A percentile compares a stretch with the other conserved stretches of the same genome.
Conservation (phyloP, 23 red algal genomes). For the Pyropia haitanensis region DNA sequence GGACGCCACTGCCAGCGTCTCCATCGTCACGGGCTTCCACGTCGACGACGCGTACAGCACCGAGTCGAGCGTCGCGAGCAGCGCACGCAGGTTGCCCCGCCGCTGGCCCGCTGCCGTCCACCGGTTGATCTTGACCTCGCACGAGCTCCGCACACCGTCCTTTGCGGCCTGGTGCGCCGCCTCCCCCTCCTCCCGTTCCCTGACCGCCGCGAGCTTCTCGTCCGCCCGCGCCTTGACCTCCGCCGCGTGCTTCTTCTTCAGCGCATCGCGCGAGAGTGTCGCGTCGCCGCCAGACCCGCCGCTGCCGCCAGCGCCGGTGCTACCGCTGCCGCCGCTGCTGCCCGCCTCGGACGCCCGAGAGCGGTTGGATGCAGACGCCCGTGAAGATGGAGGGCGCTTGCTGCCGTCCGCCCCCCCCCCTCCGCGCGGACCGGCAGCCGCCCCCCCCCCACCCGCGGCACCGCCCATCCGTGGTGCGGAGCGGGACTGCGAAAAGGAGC, state of each 20-base stretch:
- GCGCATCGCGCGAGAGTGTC: slow-evolving; percentile 32
- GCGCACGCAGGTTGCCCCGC: slow-evolving; percentile 65
- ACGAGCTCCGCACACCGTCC: slow-evolving; percentile 30
- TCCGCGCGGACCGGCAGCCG: no score
- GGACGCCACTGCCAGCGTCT: slow-evolving; percentile 45
- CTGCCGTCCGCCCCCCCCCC: neutral
- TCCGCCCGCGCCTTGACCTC: slow-evolving; percentile 63
- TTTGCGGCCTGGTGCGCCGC: slow-evolving; percentile 36
- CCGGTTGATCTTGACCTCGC: slow-evolving; percentile 44
- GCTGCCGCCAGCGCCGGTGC: neutral
- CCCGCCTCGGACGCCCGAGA: neutral
- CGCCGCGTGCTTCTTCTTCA: slow-evolving; percentile 35
- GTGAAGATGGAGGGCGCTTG: slow-evolving; percentile 5
- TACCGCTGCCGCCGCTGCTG: neutral
- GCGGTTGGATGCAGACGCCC: neutral
- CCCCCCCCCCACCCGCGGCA: neutral
- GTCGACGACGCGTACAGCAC: slow-evolving; percentile 55
- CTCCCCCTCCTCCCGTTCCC: slow-evolving; percentile 50
- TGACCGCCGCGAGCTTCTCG: slow-evolving; percentile 62
- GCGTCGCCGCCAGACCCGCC: slow-evolving; percentile 6
- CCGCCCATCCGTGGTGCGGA: slow-evolving; percentile 39
- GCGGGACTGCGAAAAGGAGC: slow-evolving; percentile 10
- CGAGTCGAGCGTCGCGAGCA: slow-evolving; percentile 67
- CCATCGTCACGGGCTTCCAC: slow-evolving; percentile 78
- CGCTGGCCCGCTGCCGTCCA: slow-evolving; percentile 78